Percentiles rank a stretch among this genome's conserved stretches.
Evolutionary conservation across 2,329 filamentous ascomycete genomes (phyloP).

Genomic region (Epichloe elymi): DNA sequence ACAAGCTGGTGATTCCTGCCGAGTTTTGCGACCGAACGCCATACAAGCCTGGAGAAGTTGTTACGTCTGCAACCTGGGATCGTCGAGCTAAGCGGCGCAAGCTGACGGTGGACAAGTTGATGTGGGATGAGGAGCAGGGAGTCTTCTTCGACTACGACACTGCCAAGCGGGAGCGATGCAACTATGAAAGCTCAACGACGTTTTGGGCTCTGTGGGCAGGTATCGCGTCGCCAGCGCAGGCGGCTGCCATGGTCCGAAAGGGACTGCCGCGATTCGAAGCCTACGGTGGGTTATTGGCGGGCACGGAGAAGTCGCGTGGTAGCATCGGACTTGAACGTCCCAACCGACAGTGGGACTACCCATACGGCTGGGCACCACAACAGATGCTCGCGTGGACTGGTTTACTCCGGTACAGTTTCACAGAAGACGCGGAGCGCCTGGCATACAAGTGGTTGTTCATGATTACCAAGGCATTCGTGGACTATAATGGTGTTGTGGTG

Average conservation of each 20-base stretch:
- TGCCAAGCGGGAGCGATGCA: slow-evolving; percentile 62
- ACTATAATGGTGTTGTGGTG: slow-evolving; percentile 95
- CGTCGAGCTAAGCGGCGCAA: slow-evolving; percentile 75
- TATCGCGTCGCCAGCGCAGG: slow-evolving; percentile 72
- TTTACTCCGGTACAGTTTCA: slow-evolving; percentile 80
- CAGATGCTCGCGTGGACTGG: slow-evolving; percentile 97
- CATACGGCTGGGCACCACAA: slow-evolving; percentile 96
- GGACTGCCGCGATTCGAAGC: slow-evolving; percentile 81
- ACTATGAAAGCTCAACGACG: slow-evolving; percentile 83
- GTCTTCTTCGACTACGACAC: slow-evolving; percentile 99
- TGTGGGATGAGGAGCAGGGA: slow-evolving; percentile 83
- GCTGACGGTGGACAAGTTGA: slow-evolving; percentile 76
- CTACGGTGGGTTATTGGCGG: slow-evolving; percentile 75
- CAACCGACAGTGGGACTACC: slow-evolving; percentile 97
- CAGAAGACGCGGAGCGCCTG: slow-evolving; percentile 75
- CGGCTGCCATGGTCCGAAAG: slow-evolving; percentile 65
- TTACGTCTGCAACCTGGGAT: slow-evolving; percentile 83
- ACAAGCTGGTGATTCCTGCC: slow-evolving; percentile 66
- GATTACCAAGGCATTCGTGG: slow-evolving; percentile 96
- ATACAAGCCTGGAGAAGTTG: slow-evolving; percentile 53
- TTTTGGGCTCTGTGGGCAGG: slow-evolving; percentile 98
- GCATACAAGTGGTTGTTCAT: slow-evolving; percentile 97
- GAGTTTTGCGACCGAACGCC: slow-evolving; percentile 62
- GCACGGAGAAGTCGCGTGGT: slow-evolving; percentile 80
- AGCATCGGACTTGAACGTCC: slow-evolving; percentile 66